Evolutionary conservation across 2,329 filamentous ascomycete species (phyloP).

Genomic region (Penicillium sp.): DNA sequence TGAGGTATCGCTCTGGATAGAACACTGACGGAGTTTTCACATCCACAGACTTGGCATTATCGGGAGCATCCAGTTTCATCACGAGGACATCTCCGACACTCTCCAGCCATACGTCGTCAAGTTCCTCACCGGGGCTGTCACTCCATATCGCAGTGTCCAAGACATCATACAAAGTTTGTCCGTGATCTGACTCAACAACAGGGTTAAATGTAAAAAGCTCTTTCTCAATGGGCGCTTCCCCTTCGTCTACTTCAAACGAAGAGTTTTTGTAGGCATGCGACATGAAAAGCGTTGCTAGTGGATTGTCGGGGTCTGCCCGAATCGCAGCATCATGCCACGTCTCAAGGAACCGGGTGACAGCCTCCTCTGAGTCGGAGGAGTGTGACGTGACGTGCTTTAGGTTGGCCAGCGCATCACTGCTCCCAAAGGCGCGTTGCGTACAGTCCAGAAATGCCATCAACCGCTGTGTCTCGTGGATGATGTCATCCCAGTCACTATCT

Average conservation of each 20-base stretch:
- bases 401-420: constrained; percentile 48
- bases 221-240: constrained; percentile 30
- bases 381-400: constrained; percentile 35
- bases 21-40: constrained; percentile 52
- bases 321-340: constrained; percentile 48
- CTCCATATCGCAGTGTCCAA: constrained; percentile 51
- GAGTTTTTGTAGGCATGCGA: constrained; percentile 43
- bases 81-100: constrained; percentile 53
- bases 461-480: constrained; percentile 57
- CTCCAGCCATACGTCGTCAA: constrained; percentile 48
- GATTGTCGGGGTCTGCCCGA: constrained; percentile 39
- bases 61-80: constrained; percentile 42
- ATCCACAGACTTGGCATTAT: constrained; percentile 36
- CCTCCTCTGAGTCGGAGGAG: constrained; percentile 34
- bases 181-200: constrained; percentile 35
- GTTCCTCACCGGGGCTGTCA: constrained; percentile 35
- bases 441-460: constrained; percentile 58
- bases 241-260: constrained; percentile 21
- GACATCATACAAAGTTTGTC: constrained; percentile 51
- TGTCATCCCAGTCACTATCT: constrained; percentile 40
- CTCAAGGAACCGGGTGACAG: constrained; percentile 46
- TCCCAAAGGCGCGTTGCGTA: constrained; percentile 57
- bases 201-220: constrained; percentile 40
- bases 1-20: constrained; percentile 58
- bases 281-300: constrained; percentile 44